Percentiles rank a stretch among this genome's conserved stretches.
Conservation (phyloP, 371 early-diverging fungal species). For the Circinella minor region DNA sequence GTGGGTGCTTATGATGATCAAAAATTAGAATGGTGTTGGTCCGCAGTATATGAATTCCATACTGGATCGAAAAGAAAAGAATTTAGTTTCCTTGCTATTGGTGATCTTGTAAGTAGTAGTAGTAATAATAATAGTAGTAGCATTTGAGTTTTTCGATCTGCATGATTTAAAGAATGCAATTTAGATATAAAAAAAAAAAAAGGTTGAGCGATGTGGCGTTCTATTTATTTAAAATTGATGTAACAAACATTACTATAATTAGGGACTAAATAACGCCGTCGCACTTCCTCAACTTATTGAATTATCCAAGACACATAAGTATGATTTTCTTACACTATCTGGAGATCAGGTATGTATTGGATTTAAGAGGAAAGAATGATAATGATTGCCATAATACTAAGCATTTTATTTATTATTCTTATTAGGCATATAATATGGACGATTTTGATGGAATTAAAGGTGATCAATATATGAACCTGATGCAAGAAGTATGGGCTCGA, state of each 20-base stretch:
- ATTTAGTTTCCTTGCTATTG: conserved; percentile 47
- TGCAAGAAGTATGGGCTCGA: conserved; percentile 40
- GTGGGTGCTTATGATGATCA: conserved; percentile 25
- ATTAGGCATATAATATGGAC: conserved; percentile 41
- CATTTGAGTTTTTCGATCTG: no score
- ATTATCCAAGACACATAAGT: conserved; percentile 37
- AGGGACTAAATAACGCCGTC: conserved; percentile 53
- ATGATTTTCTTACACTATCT: conserved; percentile 49
- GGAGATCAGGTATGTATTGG: conserved; percentile 39
- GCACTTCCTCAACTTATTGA: conserved; percentile 36
- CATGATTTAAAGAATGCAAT: no score
- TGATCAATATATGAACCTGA: conserved; percentile 50
- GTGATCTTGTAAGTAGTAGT: conserved; percentile 40
- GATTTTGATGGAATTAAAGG: conserved; percentile 51
- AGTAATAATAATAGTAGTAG: neutral
- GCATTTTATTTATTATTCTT: neutral
- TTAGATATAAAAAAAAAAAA: no score
- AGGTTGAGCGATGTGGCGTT: no score
- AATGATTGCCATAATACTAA: no score
- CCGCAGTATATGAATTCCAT: conserved; percentile 41
- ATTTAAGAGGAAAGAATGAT: no score
- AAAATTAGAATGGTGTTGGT: conserved; percentile 28
- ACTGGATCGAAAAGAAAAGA: conserved; percentile 31
- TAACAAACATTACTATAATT: no score
- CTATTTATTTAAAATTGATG: no score